Evolutionary conservation across 768 basidiomycete genomes (phyloP).

Genomic region (Mrakia hoshinonis): DNA sequence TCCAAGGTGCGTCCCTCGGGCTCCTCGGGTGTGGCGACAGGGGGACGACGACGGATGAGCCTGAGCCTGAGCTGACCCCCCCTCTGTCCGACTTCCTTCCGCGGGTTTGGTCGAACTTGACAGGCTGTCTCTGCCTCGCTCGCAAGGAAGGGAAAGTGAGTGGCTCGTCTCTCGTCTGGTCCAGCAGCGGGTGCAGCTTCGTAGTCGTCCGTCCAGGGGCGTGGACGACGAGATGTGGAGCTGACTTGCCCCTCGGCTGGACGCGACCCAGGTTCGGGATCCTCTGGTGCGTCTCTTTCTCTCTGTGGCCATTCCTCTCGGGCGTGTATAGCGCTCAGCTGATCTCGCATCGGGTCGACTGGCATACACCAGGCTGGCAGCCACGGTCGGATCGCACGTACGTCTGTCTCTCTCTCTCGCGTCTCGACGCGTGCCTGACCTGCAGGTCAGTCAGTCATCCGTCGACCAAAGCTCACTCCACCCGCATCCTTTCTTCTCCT

Average conservation of each 20-base stretch:
- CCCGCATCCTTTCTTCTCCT: neutral
- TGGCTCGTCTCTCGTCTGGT: too few relatives aligned
- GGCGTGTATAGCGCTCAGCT: neutral
- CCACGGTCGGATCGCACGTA: constrained; percentile 25
- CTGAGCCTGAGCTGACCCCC: neutral
- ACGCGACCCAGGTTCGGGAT: constrained; percentile 14
- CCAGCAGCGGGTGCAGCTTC: too few relatives aligned
- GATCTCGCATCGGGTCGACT: neutral
- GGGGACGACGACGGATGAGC: neutral
- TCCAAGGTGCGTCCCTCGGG: neutral
- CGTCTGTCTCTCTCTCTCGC: neutral
- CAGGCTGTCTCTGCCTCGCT: neutral
- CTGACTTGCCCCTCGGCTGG: neutral
- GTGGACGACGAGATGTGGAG: too few relatives aligned
- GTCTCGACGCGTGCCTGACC: neutral
- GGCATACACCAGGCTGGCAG: constrained; percentile 11
- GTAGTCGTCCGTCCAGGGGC: too few relatives aligned
- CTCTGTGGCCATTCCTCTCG: neutral
- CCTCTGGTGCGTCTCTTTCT: constrained; percentile 17
- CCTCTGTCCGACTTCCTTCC: neutral
- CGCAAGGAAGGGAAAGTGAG: constrained; percentile 20
- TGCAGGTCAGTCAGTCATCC: too few relatives aligned
- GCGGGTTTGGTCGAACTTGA: neutral
- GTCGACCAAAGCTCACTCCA: neutral
- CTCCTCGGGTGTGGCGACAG: neutral